Percentiles rank a stretch among this genome's conserved stretches.
Conservation (phyloP, 805 yeast genomes). For the Myxozyma vanderwaltii region DNA sequence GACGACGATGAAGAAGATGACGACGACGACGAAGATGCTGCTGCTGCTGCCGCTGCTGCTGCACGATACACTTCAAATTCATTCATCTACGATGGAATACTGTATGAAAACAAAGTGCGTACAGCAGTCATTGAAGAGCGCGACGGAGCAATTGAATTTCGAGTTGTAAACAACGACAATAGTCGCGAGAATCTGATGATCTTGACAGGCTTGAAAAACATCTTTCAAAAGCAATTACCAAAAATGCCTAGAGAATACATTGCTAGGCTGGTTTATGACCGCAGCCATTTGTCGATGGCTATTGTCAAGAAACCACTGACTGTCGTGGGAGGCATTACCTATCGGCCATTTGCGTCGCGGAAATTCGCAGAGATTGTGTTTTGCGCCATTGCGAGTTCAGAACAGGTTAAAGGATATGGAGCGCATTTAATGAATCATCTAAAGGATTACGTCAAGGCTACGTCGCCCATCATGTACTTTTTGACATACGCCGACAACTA, state of each 20-base stretch:
- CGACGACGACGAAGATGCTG: constrained; percentile 3
- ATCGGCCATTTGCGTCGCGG: constrained; percentile 86
- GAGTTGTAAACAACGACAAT: constrained; percentile 96
- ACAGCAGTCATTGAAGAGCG: constrained; percentile 93
- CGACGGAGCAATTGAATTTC: constrained; percentile 88
- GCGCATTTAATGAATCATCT: constrained; percentile 98
- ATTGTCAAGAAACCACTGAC: constrained; percentile 90
- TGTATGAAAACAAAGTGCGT: constrained; percentile 83
- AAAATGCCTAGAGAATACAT: constrained; percentile 98
- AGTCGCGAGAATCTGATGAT: constrained; percentile 85
- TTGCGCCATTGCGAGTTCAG: constrained; percentile 96
- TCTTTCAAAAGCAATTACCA: constrained; percentile 95
- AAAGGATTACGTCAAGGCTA: constrained; percentile 89
- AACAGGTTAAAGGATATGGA: constrained; percentile 98
- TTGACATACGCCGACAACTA: constrained; percentile 97
- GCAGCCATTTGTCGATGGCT: constrained; percentile 94
- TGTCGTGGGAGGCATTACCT: constrained; percentile 97
- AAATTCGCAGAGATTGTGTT: constrained; percentile 97
- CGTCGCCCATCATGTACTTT: constrained; percentile 82
- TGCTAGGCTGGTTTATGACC: constrained; percentile 88
- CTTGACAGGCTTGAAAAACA: constrained; percentile 90
- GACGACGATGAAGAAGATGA: constrained; percentile 6
- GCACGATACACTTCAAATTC: constrained; percentile 46
- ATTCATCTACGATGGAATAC: constrained; percentile 73
- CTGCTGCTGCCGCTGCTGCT: constrained; percentile 20